Evolutionary conservation across 2,329 filamentous ascomycete genomes (phyloP).

Genomic region (Zalaria sp.): DNA sequence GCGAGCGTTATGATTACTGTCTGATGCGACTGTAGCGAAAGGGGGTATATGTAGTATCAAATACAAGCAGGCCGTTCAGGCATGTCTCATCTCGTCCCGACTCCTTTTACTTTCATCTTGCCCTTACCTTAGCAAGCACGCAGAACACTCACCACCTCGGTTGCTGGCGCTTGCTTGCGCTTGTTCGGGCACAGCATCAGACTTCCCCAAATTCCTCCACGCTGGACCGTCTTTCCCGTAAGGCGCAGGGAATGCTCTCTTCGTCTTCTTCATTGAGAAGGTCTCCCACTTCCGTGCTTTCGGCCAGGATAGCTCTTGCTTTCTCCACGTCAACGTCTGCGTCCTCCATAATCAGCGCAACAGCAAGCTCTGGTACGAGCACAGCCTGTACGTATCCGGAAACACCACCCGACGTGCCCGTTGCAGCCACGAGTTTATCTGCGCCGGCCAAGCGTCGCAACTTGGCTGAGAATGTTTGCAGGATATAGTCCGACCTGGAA

Average conservation of each 20-base stretch:
- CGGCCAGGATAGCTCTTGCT: constrained; percentile 13
- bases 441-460: constrained; percentile 14
- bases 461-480: constrained; percentile 12
- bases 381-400: constrained; percentile 21
- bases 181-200: too few species aligned
- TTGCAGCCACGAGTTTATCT: constrained; percentile 16
- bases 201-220: too few species aligned
- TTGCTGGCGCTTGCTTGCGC: too few species aligned
- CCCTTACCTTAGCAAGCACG: too few species aligned
- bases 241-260: constrained; percentile 1
- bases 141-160: too few species aligned
- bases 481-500: constrained; percentile 17
- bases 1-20: constrained; percentile 84
- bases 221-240: too few species aligned
- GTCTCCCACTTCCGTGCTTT: constrained; percentile 19
- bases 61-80: too few species aligned
- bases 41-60: too few species aligned
- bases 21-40: constrained; percentile 26
- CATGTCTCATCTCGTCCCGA: too few species aligned
- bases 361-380: constrained; percentile 21
- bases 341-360: constrained; percentile 20
- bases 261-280: constrained; percentile 17
- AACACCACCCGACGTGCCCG: constrained; percentile 19
- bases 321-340: constrained; percentile 10
- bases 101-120: too few species aligned